A percentile compares a stretch with the other conserved stretches of the same genome.
Conservation (phyloP, 768 basidiomycete genomes). For the Plicaturopsis crispa region DNA sequence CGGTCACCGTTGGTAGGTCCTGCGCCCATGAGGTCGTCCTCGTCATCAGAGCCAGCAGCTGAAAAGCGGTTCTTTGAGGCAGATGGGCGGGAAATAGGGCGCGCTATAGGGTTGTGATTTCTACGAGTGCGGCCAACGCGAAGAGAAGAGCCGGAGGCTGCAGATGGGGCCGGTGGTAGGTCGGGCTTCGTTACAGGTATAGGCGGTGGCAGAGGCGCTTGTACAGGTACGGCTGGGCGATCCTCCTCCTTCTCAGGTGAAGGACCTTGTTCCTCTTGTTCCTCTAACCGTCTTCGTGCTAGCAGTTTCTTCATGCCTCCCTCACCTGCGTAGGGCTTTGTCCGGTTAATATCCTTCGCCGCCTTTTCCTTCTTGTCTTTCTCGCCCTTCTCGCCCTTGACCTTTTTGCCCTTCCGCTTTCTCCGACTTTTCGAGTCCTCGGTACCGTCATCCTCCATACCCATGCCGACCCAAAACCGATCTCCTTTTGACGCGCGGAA, state of each 20-base stretch:
- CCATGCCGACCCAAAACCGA: too few species aligned
- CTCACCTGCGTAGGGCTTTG: slow-evolving; percentile 73
- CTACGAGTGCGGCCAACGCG: slow-evolving; percentile 58
- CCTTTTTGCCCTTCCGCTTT: slow-evolving; percentile 34
- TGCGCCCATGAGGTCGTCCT: slow-evolving; percentile 33
- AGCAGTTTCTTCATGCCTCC: slow-evolving; percentile 76
- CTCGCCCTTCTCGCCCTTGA: slow-evolving; percentile 16
- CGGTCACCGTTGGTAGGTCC: too few species aligned
- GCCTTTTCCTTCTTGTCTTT: slow-evolving; percentile 20
- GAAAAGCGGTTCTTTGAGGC: slow-evolving; percentile 53
- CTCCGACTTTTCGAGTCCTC: not conserved
- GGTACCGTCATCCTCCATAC: too few species aligned
- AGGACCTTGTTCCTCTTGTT: slow-evolving; percentile 29
- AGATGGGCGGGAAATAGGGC: slow-evolving; percentile 42
- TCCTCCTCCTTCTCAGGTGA: slow-evolving; percentile 12
- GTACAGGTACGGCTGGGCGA: slow-evolving; percentile 7
- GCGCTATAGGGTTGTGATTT: slow-evolving; percentile 52
- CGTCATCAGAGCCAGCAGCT: slow-evolving; percentile 49
- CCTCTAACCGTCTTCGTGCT: slow-evolving; percentile 53
- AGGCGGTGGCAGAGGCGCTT: slow-evolving; percentile 11
- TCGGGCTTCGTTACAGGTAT: slow-evolving; percentile 17
- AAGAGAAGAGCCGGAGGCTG: slow-evolving; percentile 40
- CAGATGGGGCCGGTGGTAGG: slow-evolving; percentile 15
- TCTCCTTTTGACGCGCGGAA: slow-evolving; percentile 46
- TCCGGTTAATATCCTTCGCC: slow-evolving; percentile 39